A percentile compares a stretch with the other conserved stretches of the same genome.
Conservation (phyloP, 139 green algal species). For the Trebouxia sp. region DNA sequence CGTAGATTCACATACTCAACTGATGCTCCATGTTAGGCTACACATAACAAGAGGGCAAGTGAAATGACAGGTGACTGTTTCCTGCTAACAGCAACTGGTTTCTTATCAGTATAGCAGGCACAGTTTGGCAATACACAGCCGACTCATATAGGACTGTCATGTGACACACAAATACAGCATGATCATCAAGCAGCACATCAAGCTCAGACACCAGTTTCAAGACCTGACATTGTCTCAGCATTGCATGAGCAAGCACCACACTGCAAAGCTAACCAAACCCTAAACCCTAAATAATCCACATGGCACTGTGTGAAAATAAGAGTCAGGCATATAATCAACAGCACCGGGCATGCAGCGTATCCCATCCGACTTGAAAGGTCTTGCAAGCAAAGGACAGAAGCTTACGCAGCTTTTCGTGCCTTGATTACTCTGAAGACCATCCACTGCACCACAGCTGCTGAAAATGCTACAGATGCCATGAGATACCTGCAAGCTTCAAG, state of each 20-base stretch:
- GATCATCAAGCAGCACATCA: not conserved
- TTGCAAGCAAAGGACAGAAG: not conserved
- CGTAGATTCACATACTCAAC: not conserved
- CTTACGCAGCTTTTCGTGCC: slow-evolving; percentile 18
- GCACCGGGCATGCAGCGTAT: no score
- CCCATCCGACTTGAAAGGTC: not conserved
- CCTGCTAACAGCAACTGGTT: not conserved
- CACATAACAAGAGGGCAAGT: not conserved
- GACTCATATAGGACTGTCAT: no score
- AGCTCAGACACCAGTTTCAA: no score
- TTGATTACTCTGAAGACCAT: slow-evolving; percentile 24
- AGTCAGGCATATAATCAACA: not conserved
- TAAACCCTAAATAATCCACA: not conserved
- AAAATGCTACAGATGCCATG: slow-evolving; percentile 29
- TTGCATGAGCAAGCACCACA: not conserved
- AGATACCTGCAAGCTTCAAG: not conserved
- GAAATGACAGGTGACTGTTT: not conserved
- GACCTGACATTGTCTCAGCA: not conserved
- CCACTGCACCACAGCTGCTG: slow-evolving; percentile 27
- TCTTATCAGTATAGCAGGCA: not conserved
- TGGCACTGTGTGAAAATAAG: not conserved
- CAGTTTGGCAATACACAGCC: not conserved
- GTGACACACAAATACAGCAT: no score
- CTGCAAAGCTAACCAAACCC: not conserved
- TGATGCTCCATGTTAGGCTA: not conserved